These are phyloP conservation scores for Candida sanyaensis DNA, from an alignment of 1,139 yeast species.

Conservation along the genomic window DNA sequence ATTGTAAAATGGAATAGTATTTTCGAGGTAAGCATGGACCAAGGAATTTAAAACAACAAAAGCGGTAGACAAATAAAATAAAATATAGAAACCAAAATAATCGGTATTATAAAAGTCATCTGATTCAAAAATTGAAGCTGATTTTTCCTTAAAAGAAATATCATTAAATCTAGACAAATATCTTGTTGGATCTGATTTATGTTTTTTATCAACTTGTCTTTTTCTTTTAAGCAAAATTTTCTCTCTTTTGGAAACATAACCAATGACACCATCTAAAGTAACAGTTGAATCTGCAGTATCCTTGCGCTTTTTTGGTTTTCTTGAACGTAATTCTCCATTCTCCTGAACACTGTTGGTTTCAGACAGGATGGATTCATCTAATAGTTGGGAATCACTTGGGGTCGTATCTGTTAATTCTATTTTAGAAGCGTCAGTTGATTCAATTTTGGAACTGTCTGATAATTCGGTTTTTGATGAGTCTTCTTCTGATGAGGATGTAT, in stretches of 20 bases:
- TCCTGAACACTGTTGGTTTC: not conserved
- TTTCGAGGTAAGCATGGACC: conserved; percentile 42
- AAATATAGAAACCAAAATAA: conserved; percentile 66
- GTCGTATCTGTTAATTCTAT: not conserved
- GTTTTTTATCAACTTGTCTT: conserved; percentile 5
- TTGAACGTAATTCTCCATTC: not conserved
- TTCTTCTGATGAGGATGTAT: conserved; percentile 8
- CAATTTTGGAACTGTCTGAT: not conserved
- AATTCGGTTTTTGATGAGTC: conserved; percentile 1
- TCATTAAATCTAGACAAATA: conserved; percentile 16
- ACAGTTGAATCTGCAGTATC: conserved; percentile 1
- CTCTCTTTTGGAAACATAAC: conserved; percentile 10
- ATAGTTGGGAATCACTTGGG: not conserved
- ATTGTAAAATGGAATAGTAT: conserved; percentile 30
- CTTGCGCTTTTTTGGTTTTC: not conserved
- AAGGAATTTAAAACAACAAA: conserved; percentile 50
- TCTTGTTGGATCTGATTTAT: conserved; percentile 8
- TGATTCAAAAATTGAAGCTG: conserved; percentile 54
- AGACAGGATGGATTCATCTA: not conserved
- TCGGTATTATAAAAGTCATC: conserved; percentile 38
- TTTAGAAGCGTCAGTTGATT: not conserved
- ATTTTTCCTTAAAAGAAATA: conserved; percentile 14
- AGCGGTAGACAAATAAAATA: conserved; percentile 68
- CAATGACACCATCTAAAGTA: conserved; percentile 8
- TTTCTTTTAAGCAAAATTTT: conserved; percentile 10